These are phyloP conservation scores for Waltiozyma sp. DNA, from an alignment of 1,139 yeast species.

Conservation along the genomic window DNA sequence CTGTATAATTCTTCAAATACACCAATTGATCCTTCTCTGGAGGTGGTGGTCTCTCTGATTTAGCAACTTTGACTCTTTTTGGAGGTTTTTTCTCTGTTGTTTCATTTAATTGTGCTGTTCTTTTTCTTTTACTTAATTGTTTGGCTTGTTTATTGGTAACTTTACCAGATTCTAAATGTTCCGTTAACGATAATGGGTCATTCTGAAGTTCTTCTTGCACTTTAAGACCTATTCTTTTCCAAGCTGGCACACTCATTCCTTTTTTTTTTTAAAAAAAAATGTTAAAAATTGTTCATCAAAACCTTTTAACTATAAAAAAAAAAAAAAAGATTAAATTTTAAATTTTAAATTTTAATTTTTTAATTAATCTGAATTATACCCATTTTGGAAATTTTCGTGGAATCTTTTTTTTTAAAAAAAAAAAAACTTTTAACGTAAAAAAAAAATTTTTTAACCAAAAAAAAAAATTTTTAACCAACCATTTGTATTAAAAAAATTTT, in stretches of 20 bases:
- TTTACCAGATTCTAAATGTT: conserved; percentile 35
- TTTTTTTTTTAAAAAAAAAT: not conserved
- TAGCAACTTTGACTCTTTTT: conserved; percentile 67
- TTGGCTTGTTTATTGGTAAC: conserved; percentile 38
- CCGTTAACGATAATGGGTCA: conserved; percentile 28
- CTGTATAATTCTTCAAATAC: conserved; percentile 56
- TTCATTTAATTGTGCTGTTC: conserved; percentile 13
- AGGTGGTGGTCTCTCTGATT: conserved; percentile 59
- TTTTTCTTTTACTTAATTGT: conserved; percentile 29
- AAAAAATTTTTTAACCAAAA: not conserved
- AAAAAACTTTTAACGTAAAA: not conserved
- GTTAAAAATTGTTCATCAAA: not conserved
- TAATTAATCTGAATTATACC: not conserved
- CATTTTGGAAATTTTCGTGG: too few species aligned
- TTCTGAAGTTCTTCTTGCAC: conserved; percentile 17
- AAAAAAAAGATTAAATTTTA: too few species aligned
- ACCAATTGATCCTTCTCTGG: conserved; percentile 75
- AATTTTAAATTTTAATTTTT: not conserved
- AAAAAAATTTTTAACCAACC: not conserved
- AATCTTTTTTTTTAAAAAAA: too few species aligned
- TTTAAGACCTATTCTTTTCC: conserved; percentile 75
- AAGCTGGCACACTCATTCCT: conserved; percentile 54
- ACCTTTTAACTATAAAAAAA: not conserved
- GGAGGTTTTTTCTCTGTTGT: conserved; percentile 40
- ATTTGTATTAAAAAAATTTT: too few species aligned